A percentile compares a stretch with the other conserved stretches of the same genome.
These are phyloP conservation scores for Sporobolus alterniflorus DNA, from an alignment of 202 grass and related monocot genomes.

Conservation along the genomic window DNA sequence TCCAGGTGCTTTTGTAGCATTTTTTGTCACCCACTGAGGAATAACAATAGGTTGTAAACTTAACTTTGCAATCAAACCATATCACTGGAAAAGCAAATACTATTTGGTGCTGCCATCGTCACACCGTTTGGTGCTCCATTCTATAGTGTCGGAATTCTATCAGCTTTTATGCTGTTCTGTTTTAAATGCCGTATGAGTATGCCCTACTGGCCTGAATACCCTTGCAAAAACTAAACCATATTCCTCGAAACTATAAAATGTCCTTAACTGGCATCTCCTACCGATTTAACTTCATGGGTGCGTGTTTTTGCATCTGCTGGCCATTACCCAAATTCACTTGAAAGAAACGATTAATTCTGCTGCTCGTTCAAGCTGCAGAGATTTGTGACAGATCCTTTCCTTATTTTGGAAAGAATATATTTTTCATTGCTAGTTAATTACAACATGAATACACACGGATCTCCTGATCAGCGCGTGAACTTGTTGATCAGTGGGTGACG, in stretches of 20 bases:
- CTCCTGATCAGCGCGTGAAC: not conserved
- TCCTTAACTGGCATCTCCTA: not conserved
- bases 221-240: too few relatives aligned
- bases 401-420: conserved; percentile 29
- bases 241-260: not conserved
- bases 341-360: not conserved
- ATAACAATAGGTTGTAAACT: conserved; percentile 3
- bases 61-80: not conserved
- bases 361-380: not conserved
- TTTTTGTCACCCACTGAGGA: not conserved
- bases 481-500: conserved; percentile 5
- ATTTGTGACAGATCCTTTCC: not conserved
- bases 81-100: not conserved
- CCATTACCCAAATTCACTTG: not conserved
- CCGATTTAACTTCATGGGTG: not conserved
- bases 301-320: not conserved
- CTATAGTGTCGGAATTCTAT: not conserved
- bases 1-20: not conserved
- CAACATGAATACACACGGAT: conserved; percentile 5
- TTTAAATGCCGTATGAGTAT: not conserved
- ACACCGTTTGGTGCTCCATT: not conserved
- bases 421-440: conserved; percentile 7
- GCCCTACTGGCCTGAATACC: not conserved
- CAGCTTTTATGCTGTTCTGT: not conserved
- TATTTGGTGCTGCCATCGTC: not conserved